A percentile compares a stretch with the other conserved stretches of the same genome.
phyloP scores from a whole-genome alignment of 2,329 filamentous ascomycete genomes.

The Berkeleyomyces basicola region DNA sequence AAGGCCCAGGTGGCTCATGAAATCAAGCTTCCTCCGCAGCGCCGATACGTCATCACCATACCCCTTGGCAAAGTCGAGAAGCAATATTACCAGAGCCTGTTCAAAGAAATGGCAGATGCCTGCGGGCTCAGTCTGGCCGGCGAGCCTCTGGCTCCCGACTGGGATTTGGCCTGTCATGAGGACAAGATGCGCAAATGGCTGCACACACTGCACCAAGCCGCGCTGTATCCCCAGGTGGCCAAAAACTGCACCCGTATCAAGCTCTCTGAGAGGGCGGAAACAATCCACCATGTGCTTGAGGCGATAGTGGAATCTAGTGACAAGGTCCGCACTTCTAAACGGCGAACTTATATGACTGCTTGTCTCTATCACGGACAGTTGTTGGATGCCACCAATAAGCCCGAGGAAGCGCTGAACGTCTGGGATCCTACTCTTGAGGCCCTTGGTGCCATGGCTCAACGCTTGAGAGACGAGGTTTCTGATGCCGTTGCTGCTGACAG shows the following conservation, averaged over 20 bases:
- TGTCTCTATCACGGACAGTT: not conserved
- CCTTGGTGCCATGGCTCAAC: not conserved
- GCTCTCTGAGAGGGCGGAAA: not conserved
- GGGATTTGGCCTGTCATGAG: constrained; percentile 46
- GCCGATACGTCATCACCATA: constrained; percentile 71
- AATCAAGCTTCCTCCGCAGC: constrained; percentile 63
- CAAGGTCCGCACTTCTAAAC: constrained; percentile 7
- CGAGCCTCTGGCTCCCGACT: constrained; percentile 40
- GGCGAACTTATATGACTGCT: constrained; percentile 16
- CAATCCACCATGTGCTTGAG: not conserved
- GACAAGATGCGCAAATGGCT: constrained; percentile 70
- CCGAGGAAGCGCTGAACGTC: not conserved
- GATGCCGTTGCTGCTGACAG: not conserved
- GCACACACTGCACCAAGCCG: constrained; percentile 58
- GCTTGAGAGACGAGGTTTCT: not conserved
- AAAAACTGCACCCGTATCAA: constrained; percentile 27
- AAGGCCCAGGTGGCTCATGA: constrained; percentile 70
- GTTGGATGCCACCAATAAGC: not conserved
- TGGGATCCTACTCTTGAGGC: not conserved
- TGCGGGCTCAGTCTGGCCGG: constrained; percentile 51
- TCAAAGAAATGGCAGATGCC: constrained; percentile 55
- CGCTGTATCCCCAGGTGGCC: constrained; percentile 67
- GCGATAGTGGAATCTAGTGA: not conserved
- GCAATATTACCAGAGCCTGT: constrained; percentile 66
- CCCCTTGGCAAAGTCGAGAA: constrained; percentile 85